Conservation (phyloP, 2,329 filamentous ascomycete genomes). For the Neopestalotiopsis sp. region DNA sequence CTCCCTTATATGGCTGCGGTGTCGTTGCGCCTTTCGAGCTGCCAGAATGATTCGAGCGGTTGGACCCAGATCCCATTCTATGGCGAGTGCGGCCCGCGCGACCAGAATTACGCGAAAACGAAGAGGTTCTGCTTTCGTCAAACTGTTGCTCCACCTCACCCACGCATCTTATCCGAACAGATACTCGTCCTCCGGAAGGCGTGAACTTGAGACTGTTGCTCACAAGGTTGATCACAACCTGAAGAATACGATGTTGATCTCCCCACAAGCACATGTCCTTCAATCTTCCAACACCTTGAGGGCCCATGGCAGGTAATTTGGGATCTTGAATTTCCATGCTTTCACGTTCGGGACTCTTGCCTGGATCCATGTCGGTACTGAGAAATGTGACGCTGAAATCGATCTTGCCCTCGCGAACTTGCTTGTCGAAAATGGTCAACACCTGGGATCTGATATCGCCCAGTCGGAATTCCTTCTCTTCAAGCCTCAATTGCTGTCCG, state of each 20-base stretch:
- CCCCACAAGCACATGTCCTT: slow-evolving; percentile 90
- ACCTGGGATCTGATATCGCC: slow-evolving; percentile 86
- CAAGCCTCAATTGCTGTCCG: slow-evolving; percentile 79
- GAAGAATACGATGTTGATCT: slow-evolving; percentile 88
- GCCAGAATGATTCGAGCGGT: slow-evolving; percentile 56
- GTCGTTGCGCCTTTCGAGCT: slow-evolving; percentile 46
- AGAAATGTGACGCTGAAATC: slow-evolving; percentile 75
- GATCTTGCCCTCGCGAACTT: slow-evolving; percentile 80
- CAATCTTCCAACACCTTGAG: slow-evolving; percentile 68
- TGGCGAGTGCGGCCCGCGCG: slow-evolving; percentile 47
- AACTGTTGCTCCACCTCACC: slow-evolving; percentile 57
- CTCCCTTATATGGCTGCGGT: slow-evolving; percentile 40
- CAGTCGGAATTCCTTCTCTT: slow-evolving; percentile 84
- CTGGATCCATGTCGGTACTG: slow-evolving; percentile 46
- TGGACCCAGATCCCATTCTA: slow-evolving; percentile 53
- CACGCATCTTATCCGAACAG: slow-evolving; percentile 76
- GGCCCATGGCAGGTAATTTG: slow-evolving; percentile 63
- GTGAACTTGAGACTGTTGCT: slow-evolving; percentile 95
- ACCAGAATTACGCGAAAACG: slow-evolving; percentile 52
- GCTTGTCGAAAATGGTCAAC: slow-evolving; percentile 86
- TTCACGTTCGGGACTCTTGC: slow-evolving; percentile 37
- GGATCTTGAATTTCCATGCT: slow-evolving; percentile 37
- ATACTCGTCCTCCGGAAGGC: slow-evolving; percentile 74
- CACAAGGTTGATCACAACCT: slow-evolving; percentile 92
- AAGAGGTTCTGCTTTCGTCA: slow-evolving; percentile 57